Base-by-base conservation (phyloP, 106 monocot genomes). In the Gastrodia elata region DNA sequence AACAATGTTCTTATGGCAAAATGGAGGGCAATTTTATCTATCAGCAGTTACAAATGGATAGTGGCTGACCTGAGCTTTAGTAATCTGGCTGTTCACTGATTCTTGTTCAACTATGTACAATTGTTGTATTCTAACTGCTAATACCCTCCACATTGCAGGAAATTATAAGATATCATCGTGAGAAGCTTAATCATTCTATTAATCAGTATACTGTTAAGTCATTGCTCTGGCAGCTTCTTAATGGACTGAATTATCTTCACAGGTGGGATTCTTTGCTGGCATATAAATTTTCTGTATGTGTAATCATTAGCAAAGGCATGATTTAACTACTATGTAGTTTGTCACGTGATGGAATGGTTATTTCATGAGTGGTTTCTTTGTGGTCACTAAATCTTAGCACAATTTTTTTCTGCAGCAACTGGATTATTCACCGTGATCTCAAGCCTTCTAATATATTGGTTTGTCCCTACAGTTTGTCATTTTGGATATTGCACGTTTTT, bases 361-460 rank as follows among this genome's bases (percentile, higher is more conserved):
- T 57, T 57, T 14, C 14, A 44, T 44, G 44, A 61, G 13, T 61
- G 36, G 30, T 37, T 67, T 11, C 67, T 61, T 38, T 37, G 2
- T 36, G 37, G 10, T 69, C 22, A 77, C 59, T 73, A 69, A 73
- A 40, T 9, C 16, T 42, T 34, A 34, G 11, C 15, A 13, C 11
- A 2, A 13, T 73, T 77, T 78, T 72, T 77, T 69, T 27, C 24
- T 88, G 80, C 86, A 98, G 98, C 65, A 98, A 98, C 83, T 98
- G 98, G 98, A 98, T 98, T 73, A 91, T 98, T 78, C 98, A 98
- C 78, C 86, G 98, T 68, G 98, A 98, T 78, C 93, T 98, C 33
- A 98, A 98, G 74, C 98, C 98, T 77, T 98, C 98, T 39, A 98
- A 98, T 71, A 98, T 98, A 38, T 79, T 98, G 93, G 98, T 98